Percentiles rank a stretch among this genome's conserved stretches.
Evolutionary conservation across 2,329 filamentous ascomycete species (phyloP).

Genomic region (Xylariaceae sp.): DNA sequence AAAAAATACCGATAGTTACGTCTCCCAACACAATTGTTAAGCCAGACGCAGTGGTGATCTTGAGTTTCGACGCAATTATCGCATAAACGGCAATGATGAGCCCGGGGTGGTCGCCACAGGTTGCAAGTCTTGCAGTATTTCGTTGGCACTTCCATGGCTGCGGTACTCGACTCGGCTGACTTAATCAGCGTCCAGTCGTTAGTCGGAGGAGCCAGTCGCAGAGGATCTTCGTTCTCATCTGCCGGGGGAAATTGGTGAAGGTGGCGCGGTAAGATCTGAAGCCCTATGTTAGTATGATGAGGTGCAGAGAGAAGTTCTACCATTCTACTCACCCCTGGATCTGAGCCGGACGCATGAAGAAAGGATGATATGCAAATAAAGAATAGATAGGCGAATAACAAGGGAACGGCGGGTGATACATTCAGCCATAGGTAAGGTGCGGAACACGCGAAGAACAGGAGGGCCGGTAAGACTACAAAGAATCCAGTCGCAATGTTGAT

Average conservation of each 20-base stretch:
- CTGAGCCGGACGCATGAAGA: conserved; percentile 85
- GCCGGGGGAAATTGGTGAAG: conserved; percentile 83
- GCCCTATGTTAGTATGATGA: conserved; percentile 9
- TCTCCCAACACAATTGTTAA: conserved; percentile 96
- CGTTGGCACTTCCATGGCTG: conserved; percentile 95
- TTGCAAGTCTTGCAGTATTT: conserved; percentile 98
- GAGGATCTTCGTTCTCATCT: conserved; percentile 76
- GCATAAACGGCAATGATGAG: conserved; percentile 94
- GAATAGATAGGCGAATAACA: conserved; percentile 89
- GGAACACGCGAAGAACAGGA: conserved; percentile 84
- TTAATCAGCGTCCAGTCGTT: conserved; percentile 95
- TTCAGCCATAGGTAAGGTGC: conserved; percentile 85
- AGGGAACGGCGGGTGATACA: conserved; percentile 84
- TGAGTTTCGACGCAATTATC: conserved; percentile 97
- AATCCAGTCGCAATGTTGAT: conserved; percentile 87
- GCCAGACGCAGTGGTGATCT: conserved; percentile 98
- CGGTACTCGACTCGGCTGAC: conserved; percentile 71
- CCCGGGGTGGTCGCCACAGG: conserved; percentile 93
- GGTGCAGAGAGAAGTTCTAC: neutral
- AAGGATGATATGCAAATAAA: conserved; percentile 93
- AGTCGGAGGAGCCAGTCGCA: conserved; percentile 79
- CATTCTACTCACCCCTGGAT: conserved; percentile 78
- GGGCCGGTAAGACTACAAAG: conserved; percentile 75
- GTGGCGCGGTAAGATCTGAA: conserved; percentile 86
- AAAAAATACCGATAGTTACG: conserved; percentile 99